Conservation (phyloP, 2,329 filamentous ascomycete species). For the Calonectria pauciramosa region DNA sequence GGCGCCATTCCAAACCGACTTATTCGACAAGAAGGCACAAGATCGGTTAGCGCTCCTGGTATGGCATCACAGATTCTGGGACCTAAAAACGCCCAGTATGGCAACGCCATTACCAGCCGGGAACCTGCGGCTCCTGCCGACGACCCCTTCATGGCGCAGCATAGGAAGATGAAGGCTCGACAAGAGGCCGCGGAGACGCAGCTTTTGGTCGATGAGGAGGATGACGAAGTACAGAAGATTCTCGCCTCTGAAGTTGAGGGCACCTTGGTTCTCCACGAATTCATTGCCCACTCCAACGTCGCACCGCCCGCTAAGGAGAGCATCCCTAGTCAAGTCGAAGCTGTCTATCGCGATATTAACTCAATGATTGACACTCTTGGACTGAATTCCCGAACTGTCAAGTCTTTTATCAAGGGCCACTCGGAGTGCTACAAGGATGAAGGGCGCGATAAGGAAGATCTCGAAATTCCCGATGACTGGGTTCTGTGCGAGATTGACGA, state of each 20-base stretch:
- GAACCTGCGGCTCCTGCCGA: constrained; percentile 52
- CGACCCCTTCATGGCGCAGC: constrained; percentile 64
- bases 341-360: constrained; percentile 84
- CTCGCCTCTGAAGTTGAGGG: constrained; percentile 72
- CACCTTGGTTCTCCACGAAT: constrained; percentile 75
- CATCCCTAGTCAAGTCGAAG: constrained; percentile 74
- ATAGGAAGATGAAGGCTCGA: constrained; percentile 65
- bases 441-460: constrained; percentile 73
- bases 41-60: constrained; percentile 73
- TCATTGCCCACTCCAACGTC: constrained; percentile 73
- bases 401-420: constrained; percentile 77
- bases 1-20: constrained; percentile 67
- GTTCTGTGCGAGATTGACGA: constrained; percentile 81
- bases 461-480: constrained; percentile 79
- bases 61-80: constrained; percentile 69
- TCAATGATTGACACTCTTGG: constrained; percentile 96
- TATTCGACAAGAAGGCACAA: constrained; percentile 62
- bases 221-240: constrained; percentile 75
- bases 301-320: constrained; percentile 67
- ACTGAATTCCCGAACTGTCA: constrained; percentile 80
- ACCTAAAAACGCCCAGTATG: constrained; percentile 54
- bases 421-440: constrained; percentile 65
- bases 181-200: constrained; percentile 70
- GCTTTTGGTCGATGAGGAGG: constrained; percentile 76
- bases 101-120: constrained; percentile 56